Base-by-base conservation (phyloP, 208 protist species). In the Crithidia sp. region DNA sequence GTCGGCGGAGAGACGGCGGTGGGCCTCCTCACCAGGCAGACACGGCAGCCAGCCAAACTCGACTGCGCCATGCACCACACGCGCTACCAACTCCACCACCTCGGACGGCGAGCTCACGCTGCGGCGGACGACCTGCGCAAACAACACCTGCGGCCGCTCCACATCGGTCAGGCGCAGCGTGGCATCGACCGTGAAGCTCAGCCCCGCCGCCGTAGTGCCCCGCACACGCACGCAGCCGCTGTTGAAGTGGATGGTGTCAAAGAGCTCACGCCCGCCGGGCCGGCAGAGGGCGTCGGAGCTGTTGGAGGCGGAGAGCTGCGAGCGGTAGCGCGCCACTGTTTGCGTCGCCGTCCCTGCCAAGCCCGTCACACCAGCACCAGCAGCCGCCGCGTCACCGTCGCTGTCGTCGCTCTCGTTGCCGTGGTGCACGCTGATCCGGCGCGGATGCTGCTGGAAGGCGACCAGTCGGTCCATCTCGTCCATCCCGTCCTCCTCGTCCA, bases 181-280 rank as follows among this genome's bases (percentile, higher is more conserved):
- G 7, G 94, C 40, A 63, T 96, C 86, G 50, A 97, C 64, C 36
- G 90, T 95, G 81, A 92, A 96, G 54, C 83, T 86, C 13, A 83
- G 64, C 9, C 85, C 83, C 4, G 89, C 56, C 12, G 85, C 55
- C 0, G 63, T 74, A 53, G 67, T 76, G 14, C 75, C 56, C 9
- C 77, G 71, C 40, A 97, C 63, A 37, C 83, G 84, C 39, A 92
- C 67, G 59, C 83, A 97, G 52, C 93, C 88, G 6, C 79, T 67
- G 54, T 90, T 77, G 73, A 94, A 94, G 63, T 87, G 86, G 56
- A 97, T 83, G 8, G 84, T 82, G 59, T 92, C 83, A 43, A 72
- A 82, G 7, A 62, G 8, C 45, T 78, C 74, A 7, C 53, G 67
- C 47, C 67, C 67, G 5, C 68, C 12, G 14, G 64, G 62, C 4